Evolutionary conservation across 2,329 filamentous ascomycete genomes (phyloP).

Genomic region (Blastomyces emzantsi): DNA sequence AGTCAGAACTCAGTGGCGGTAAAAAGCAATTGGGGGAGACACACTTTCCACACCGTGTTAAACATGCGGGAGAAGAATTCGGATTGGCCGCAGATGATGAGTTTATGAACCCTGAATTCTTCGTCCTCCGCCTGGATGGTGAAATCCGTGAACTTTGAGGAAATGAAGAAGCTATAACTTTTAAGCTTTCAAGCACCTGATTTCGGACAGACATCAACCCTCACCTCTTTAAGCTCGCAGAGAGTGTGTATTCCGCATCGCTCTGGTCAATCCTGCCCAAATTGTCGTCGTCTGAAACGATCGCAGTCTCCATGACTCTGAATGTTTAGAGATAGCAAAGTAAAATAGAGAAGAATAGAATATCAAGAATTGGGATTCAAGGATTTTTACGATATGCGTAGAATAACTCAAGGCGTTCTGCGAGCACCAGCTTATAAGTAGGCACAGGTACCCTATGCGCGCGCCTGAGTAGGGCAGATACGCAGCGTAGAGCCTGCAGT

Average conservation of each 20-base stretch:
- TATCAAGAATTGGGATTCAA: no score
- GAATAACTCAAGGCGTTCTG: no score
- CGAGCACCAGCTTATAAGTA: no score
- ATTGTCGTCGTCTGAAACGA: not conserved
- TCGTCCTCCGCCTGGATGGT: not conserved
- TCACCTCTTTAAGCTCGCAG: not conserved
- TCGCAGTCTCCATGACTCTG: not conserved
- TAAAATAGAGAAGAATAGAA: not conserved
- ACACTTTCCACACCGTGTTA: not conserved
- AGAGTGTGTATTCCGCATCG: not conserved
- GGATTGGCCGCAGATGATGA: not conserved
- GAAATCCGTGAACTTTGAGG: not conserved
- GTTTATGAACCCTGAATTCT: not conserved
- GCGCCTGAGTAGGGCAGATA: no score
- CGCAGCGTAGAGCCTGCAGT: no score
- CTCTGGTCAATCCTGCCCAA: not conserved
- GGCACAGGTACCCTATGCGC: no score
- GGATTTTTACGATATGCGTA: no score
- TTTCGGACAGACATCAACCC: not conserved
- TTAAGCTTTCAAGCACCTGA: not conserved
- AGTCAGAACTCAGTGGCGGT: not conserved
- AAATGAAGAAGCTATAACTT: not conserved
- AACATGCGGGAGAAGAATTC: not conserved
- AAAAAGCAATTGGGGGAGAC: not conserved
- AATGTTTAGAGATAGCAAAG: not conserved